Conservation (phyloP, 2,329 filamentous ascomycete genomes). For the Ceratocystis ficicola region DNA sequence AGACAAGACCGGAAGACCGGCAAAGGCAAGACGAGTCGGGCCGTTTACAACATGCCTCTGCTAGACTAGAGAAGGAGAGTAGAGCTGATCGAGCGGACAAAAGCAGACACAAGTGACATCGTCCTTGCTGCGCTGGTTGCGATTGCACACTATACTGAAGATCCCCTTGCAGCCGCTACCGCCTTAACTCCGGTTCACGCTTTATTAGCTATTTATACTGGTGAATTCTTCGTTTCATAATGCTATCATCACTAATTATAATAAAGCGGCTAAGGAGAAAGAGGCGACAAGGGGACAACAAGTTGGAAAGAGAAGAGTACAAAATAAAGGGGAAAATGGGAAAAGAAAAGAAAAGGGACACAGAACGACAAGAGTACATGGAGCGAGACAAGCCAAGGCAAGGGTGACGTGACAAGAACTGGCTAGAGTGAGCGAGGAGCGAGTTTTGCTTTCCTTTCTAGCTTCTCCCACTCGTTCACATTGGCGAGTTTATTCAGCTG, state of each 20-base stretch:
- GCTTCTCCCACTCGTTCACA: not conserved
- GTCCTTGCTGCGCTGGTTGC: too few species aligned
- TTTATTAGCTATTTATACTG: too few species aligned
- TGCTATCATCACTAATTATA: too few species aligned
- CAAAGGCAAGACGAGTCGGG: not conserved
- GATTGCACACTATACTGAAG: too few species aligned
- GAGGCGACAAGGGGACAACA: not conserved
- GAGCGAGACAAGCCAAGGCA: not conserved
- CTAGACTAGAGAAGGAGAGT: not conserved
- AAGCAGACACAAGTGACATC: not conserved
- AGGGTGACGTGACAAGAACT: not conserved
- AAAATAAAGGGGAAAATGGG: not conserved
- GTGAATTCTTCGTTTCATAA: too few species aligned
- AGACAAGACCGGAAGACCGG: not conserved
- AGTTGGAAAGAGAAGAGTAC: not conserved
- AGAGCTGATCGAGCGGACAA: not conserved
- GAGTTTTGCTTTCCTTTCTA: not conserved
- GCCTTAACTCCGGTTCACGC: too few species aligned
- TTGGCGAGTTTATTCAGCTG: not conserved
- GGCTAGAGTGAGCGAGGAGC: not conserved
- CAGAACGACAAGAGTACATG: not conserved
- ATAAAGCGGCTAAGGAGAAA: too few species aligned
- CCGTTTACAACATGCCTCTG: constrained; percentile 9
- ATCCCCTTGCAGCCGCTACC: too few species aligned
- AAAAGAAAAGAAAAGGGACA: not conserved